Evolutionary conservation across 2,329 filamentous ascomycete species (phyloP).

Genomic region (Phaeosphaeria sp.): DNA sequence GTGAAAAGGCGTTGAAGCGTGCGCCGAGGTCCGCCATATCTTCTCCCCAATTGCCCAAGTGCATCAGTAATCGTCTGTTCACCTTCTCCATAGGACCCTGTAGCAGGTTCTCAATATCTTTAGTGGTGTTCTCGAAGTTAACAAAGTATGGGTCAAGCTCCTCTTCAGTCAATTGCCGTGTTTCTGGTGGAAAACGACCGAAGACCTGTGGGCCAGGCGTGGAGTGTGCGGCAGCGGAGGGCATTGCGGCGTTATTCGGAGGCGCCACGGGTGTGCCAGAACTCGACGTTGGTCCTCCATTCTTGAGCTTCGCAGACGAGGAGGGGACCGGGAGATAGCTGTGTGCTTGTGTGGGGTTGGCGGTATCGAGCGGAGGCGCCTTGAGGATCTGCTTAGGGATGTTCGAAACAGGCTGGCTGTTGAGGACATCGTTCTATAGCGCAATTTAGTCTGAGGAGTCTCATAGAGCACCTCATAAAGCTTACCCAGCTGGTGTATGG

Average conservation of each 20-base stretch:
- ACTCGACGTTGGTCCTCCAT: slow-evolving; percentile 51
- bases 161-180: slow-evolving; percentile 78
- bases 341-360: slow-evolving; percentile 89
- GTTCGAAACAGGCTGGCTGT: slow-evolving; percentile 86
- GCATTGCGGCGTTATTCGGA: slow-evolving; percentile 55
- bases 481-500: slow-evolving; percentile 97
- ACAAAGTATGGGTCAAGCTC: slow-evolving; percentile 97
- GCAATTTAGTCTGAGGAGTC: slow-evolving; percentile 6
- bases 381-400: slow-evolving; percentile 94
- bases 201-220: slow-evolving; percentile 70
- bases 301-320: slow-evolving; percentile 83
- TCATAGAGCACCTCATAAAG: slow-evolving; percentile 1
- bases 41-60: slow-evolving; percentile 81
- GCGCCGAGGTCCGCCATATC: slow-evolving; percentile 93
- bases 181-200: slow-evolving; percentile 81
- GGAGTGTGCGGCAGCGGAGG: slow-evolving; percentile 63
- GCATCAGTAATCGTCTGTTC: slow-evolving; percentile 85
- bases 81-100: slow-evolving; percentile 97
- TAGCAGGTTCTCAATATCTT: slow-evolving; percentile 86
- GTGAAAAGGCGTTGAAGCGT: slow-evolving; percentile 94
- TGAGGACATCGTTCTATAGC: slow-evolving; percentile 84
- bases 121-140: slow-evolving; percentile 88
- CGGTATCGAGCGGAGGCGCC: slow-evolving; percentile 91
- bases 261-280: slow-evolving; percentile 65
- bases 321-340: slow-evolving; percentile 86